Evolutionary conservation across 352 stramenopile genomes (phyloP).

Genomic region (Globisporangium nunn): DNA sequence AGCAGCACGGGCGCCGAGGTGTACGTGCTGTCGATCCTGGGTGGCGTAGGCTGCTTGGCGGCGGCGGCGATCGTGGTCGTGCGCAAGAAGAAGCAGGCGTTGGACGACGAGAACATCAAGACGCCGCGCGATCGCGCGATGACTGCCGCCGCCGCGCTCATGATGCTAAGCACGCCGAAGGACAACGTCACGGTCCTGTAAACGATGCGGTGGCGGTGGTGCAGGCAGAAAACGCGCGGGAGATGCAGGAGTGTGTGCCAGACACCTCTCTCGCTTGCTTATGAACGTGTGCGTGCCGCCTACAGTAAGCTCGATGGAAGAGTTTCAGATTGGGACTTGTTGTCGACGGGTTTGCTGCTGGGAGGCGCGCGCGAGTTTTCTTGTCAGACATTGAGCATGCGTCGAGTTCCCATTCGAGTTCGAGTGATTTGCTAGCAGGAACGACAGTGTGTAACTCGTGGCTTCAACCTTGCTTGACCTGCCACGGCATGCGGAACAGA

Average conservation of each 20-base stretch:
- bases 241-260: not conserved
- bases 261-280: not conserved
- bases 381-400: not conserved
- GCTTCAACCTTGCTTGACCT: not conserved
- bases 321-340: not conserved
- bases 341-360: not conserved
- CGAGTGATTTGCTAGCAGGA: not conserved
- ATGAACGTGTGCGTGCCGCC: not conserved
- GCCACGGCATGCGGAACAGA: not conserved
- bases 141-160: slow-evolving; percentile 20
- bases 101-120: slow-evolving; percentile 60
- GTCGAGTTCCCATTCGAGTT: not conserved
- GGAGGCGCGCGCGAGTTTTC: not conserved
- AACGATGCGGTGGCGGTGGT: not conserved
- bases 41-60: slow-evolving; percentile 33
- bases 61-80: slow-evolving; percentile 46
- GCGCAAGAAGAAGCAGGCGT: slow-evolving; percentile 56
- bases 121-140: slow-evolving; percentile 28
- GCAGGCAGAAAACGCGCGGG: not conserved
- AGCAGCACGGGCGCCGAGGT: slow-evolving; percentile 15
- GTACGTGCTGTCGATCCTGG: slow-evolving; percentile 30
- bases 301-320: not conserved
- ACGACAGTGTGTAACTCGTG: not conserved
- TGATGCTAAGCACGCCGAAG: slow-evolving; percentile 41
- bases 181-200: slow-evolving; percentile 39